Conservation (phyloP, 805 yeast species). For the Candida insectalens region DNA sequence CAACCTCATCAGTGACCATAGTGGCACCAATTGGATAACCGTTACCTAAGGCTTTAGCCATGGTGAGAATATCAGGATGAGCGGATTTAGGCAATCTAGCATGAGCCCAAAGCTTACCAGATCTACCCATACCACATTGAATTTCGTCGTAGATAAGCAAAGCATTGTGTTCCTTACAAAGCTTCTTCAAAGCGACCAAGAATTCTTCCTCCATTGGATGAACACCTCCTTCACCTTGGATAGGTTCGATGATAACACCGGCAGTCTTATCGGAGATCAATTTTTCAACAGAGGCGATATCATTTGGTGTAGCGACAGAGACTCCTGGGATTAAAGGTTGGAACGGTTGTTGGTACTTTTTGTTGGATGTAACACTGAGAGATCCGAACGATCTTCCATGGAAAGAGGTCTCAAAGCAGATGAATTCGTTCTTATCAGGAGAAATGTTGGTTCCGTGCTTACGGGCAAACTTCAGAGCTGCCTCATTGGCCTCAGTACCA, state of each 20-base stretch:
- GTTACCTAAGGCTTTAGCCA: slow-evolving; percentile 95
- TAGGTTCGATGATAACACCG: slow-evolving; percentile 92
- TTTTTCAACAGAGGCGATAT: slow-evolving; percentile 47
- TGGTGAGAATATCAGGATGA: slow-evolving; percentile 89
- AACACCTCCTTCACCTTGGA: slow-evolving; percentile 98
- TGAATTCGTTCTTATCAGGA: slow-evolving; percentile 58
- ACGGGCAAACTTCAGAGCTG: slow-evolving; percentile 56
- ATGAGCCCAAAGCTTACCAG: slow-evolving; percentile 94
- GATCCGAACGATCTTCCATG: slow-evolving; percentile 97
- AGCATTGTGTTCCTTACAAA: slow-evolving; percentile 63
- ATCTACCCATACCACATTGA: slow-evolving; percentile 92
- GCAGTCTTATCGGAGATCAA: slow-evolving; percentile 60
- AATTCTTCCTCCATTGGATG: slow-evolving; percentile 57
- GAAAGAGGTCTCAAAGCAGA: slow-evolving; percentile 84
- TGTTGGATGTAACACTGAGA: slow-evolving; percentile 82
- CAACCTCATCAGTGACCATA: slow-evolving; percentile 73
- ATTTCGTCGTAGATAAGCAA: slow-evolving; percentile 88
- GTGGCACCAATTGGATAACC: slow-evolving; percentile 97
- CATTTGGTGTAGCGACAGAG: slow-evolving; percentile 52
- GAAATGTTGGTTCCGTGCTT: slow-evolving; percentile 58
- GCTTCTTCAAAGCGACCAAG: slow-evolving; percentile 50
- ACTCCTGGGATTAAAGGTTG: slow-evolving; percentile 90
- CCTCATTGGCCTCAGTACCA: slow-evolving; percentile 34
- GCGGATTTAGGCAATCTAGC: slow-evolving; percentile 62
- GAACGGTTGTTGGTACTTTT: slow-evolving; percentile 88